Evolutionary conservation across 2,329 filamentous ascomycete species (phyloP).

Genomic region (Sporothrix humicola): DNA sequence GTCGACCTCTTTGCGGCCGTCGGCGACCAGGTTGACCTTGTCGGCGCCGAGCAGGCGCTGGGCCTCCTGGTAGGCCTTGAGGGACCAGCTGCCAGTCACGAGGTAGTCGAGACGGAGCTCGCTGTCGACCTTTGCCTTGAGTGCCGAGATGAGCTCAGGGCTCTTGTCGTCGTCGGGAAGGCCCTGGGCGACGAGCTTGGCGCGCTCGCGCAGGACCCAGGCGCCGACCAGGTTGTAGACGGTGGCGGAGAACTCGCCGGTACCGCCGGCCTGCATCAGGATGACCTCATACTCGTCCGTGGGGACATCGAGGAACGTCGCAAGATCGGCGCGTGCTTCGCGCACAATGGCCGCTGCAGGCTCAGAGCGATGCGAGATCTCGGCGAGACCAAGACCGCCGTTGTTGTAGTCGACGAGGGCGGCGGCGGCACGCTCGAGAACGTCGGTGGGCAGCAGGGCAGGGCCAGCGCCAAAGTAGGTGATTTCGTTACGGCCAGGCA

Average conservation of each 20-base stretch:
- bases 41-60: slow-evolving; percentile 75
- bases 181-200: slow-evolving; percentile 55
- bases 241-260: slow-evolving; percentile 81
- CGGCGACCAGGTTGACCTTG: slow-evolving; percentile 73
- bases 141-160: slow-evolving; percentile 41
- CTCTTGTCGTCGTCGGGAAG: slow-evolving; percentile 51
- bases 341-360: slow-evolving; percentile 80
- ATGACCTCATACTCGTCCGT: slow-evolving; percentile 80
- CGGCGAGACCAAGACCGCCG: slow-evolving; percentile 83
- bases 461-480: slow-evolving; percentile 83
- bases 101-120: slow-evolving; percentile 87
- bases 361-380: slow-evolving; percentile 86
- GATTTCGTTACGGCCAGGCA: slow-evolving; percentile 39
- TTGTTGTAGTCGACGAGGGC: slow-evolving; percentile 82
- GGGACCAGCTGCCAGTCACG: slow-evolving; percentile 87
- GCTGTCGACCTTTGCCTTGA: slow-evolving; percentile 66
- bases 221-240: slow-evolving; percentile 83
- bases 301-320: slow-evolving; percentile 75
- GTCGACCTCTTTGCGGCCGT: slow-evolving; percentile 32
- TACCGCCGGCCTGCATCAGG: slow-evolving; percentile 87
- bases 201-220: slow-evolving; percentile 76
- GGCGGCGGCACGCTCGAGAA: slow-evolving; percentile 76
- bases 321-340: slow-evolving; percentile 75
- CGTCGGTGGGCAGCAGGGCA: slow-evolving; percentile 79
- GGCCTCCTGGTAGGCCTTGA: slow-evolving; percentile 87